phyloP scores from a whole-genome alignment of 192 early-diverging fungal genomes.

The Backusella parvicylindrica region DNA sequence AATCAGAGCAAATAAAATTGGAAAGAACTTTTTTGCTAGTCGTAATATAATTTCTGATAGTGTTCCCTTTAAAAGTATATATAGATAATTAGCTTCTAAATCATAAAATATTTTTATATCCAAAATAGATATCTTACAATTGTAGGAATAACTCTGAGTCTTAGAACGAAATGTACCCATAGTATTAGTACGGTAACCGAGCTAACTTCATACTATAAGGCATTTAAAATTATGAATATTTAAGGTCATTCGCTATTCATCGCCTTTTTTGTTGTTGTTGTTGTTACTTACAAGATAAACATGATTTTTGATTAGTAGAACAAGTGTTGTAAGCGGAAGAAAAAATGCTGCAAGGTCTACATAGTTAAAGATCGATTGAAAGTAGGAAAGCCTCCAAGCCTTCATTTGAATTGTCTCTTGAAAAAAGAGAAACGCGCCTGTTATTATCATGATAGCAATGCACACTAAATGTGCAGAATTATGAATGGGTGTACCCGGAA shows the following conservation, averaged over 20 bases:
- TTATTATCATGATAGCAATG: neutral
- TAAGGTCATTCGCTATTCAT: neutral
- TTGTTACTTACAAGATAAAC: neutral
- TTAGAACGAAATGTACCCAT: constrained; percentile 7
- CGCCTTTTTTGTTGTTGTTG: too few relatives aligned
- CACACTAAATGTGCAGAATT: neutral
- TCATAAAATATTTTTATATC: neutral
- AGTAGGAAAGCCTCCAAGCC: neutral
- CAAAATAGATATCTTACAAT: neutral
- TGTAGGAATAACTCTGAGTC: neutral
- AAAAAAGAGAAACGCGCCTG: neutral
- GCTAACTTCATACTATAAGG: neutral
- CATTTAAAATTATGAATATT: neutral
- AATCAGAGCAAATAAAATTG: neutral
- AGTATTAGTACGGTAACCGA: neutral
- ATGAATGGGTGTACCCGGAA: neutral
- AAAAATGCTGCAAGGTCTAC: neutral
- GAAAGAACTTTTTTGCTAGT: neutral
- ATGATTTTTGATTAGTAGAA: neutral
- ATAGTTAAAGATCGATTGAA: neutral
- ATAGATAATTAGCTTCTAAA: neutral
- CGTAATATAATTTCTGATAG: constrained; percentile 2
- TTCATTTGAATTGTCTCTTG: constrained; percentile 6
- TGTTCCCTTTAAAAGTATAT: neutral
- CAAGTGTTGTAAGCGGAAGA: neutral